Base-by-base conservation (phyloP, 108 stramenopile species). In the Mayamaea pseudoterrestris region DNA sequence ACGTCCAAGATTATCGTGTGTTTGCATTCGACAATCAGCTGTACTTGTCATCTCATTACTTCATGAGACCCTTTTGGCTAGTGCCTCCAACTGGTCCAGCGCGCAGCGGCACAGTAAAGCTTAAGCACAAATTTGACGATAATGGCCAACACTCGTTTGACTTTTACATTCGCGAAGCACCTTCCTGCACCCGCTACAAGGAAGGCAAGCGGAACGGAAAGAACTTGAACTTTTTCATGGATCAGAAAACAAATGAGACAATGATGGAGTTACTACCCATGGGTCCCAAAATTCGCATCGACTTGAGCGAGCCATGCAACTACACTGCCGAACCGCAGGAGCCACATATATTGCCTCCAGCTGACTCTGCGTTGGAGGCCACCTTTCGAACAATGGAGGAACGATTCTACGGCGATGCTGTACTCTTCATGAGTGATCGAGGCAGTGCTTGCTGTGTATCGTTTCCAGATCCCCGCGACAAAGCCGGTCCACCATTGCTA, bases 351-450 rank as follows among this genome's bases (percentile, higher is more conserved):
- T n/a, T n/a, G n/a, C n/a, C n/a, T n/a, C n/a, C n/a, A n/a, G n/a
- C n/a, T n/a, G n/a, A n/a, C n/a, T n/a, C n/a, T n/a, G n/a, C n/a
- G n/a, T n/a, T n/a, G n/a, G n/a, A n/a, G n/a, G n/a, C n/a, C n/a
- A n/a, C 41, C 53, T 54, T 54, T 41, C 26, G 20, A 13, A 54
- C 53, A 16, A 39, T 41, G 41, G 53, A 54, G 17, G 53, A 54
- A 42, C 27, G 30, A 31, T 21, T n/a, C 25, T 49, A 27, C 32
- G 12, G 13, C 17, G 5, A 36, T n/a, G n/a, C n/a, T n/a, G n/a
- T n/a, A 41, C 5, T 5, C 40, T 20, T 16, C 21, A 9, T 5
- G 13, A 5, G 14, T 27, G 24, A 44, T 14, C 25, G 47, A 31
- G 47, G 47, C 13, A 21, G 47, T 2, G 47, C 47, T 9, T 48